These are phyloP conservation scores for Tylopilus balloui DNA, from an alignment of 768 basidiomycete species.

Conservation along the genomic window DNA sequence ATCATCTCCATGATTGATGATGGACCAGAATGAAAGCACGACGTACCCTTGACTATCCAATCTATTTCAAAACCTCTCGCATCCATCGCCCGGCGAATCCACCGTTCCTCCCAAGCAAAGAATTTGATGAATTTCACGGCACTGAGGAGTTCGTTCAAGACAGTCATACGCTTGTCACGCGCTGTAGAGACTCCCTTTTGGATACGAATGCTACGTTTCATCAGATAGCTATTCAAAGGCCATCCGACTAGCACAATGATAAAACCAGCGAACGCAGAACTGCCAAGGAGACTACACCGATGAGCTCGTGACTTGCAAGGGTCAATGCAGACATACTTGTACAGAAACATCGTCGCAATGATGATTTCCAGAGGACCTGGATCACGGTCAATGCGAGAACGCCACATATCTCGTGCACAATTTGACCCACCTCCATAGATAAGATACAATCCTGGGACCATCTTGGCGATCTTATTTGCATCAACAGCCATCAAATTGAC, in stretches of 20 bases:
- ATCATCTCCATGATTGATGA: constrained; percentile 1
- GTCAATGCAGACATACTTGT: constrained; percentile 45
- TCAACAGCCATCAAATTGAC: constrained; percentile 87
- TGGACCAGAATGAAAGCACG: neutral
- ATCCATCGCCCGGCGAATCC: constrained; percentile 38
- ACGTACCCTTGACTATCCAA: constrained; percentile 69
- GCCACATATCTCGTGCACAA: too few species aligned
- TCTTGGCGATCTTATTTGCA: constrained; percentile 57
- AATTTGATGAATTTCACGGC: constrained; percentile 41
- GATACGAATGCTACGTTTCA: constrained; percentile 36
- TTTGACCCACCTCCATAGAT: constrained; percentile 54
- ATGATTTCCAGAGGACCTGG: constrained; percentile 72
- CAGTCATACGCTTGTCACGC: constrained; percentile 40
- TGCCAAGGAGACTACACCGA: constrained; percentile 50
- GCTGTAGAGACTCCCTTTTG: constrained; percentile 32
- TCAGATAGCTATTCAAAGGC: constrained; percentile 39
- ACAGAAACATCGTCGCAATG: constrained; percentile 70
- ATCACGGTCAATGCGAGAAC: neutral
- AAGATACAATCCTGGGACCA: constrained; percentile 54
- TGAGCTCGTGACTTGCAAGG: constrained; percentile 21
- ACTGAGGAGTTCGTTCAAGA: constrained; percentile 44
- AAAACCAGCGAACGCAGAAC: constrained; percentile 44
- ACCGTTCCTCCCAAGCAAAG: constrained; percentile 41
- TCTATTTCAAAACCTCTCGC: constrained; percentile 66
- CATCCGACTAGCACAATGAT: constrained; percentile 36